These are phyloP conservation scores for Centaurea solstitialis DNA, from an alignment of 129 eudicot genomes.

Conservation along the genomic window DNA sequence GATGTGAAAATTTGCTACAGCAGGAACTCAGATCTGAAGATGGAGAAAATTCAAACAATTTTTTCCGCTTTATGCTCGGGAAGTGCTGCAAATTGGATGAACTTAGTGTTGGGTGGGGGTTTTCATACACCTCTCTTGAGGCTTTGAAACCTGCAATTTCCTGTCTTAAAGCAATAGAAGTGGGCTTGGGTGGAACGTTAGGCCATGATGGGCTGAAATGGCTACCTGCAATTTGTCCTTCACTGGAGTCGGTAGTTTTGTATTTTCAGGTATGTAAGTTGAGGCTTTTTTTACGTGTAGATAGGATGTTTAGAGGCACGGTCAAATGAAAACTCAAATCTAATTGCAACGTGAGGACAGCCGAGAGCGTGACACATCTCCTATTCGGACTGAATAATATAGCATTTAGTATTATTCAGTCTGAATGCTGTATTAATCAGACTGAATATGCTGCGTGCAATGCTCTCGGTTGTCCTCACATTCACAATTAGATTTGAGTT, in stretches of 20 bases:
- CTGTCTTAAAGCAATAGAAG: slow-evolving; percentile 45
- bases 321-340: too few species aligned
- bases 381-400: too few species aligned
- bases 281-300: not conserved
- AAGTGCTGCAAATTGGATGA: slow-evolving; percentile 67
- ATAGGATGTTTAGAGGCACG: not conserved
- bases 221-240: slow-evolving; percentile 64
- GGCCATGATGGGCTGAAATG: slow-evolving; percentile 61
- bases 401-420: too few species aligned
- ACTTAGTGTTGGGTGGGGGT: slow-evolving; percentile 88
- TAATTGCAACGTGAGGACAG: too few species aligned
- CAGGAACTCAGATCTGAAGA: slow-evolving; percentile 21
- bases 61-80: slow-evolving; percentile 45
- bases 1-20: slow-evolving; percentile 51
- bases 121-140: slow-evolving; percentile 48
- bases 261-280: slow-evolving; percentile 69
- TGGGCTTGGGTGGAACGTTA: slow-evolving; percentile 84
- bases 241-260: slow-evolving; percentile 63
- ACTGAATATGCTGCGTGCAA: too few species aligned
- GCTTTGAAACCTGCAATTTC: slow-evolving; percentile 51
- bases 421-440: too few species aligned
- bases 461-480: too few species aligned
- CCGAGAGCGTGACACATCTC: too few species aligned
- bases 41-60: slow-evolving; percentile 11
- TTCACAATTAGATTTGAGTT: too few species aligned